Conservation (phyloP, 805 yeast species). For the Myxozyma udenii region DNA sequence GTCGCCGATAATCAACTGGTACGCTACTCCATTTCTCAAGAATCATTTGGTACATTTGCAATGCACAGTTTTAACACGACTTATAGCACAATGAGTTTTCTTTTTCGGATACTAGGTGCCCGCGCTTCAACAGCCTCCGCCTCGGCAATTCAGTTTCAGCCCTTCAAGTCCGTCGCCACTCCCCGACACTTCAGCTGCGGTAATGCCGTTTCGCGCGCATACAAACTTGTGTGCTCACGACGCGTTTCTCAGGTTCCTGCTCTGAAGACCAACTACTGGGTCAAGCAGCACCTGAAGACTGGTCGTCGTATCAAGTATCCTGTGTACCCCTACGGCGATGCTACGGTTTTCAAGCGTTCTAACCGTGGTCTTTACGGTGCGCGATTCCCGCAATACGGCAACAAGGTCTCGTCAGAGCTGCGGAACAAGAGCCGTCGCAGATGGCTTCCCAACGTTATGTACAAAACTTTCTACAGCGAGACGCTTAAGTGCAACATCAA, state of each 20-base stretch:
- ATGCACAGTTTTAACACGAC: no score
- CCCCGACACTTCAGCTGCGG: no score
- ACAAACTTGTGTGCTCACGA: constrained; percentile 16
- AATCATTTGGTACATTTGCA: no score
- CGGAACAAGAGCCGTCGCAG: constrained; percentile 67
- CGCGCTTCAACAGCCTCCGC: no score
- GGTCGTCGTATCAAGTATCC: constrained; percentile 45
- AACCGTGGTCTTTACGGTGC: constrained; percentile 92
- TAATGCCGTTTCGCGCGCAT: neutral
- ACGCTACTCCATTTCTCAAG: no score
- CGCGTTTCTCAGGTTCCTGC: constrained; percentile 22
- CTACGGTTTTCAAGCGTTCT: constrained; percentile 74
- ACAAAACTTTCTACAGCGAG: constrained; percentile 80
- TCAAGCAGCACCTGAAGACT: constrained; percentile 21
- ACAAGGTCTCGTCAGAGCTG: constrained; percentile 67
- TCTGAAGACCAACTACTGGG: constrained; percentile 20
- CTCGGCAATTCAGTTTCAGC: no score
- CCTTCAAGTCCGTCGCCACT: no score
- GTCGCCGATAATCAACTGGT: no score
- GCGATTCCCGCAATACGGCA: constrained; percentile 69
- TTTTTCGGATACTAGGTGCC: no score
- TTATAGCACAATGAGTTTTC: no score
- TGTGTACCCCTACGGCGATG: constrained; percentile 73
- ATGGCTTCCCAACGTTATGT: constrained; percentile 80
- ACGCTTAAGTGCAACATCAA: constrained; percentile 56